These are phyloP conservation scores for Cryptococcus sp. DNA, from an alignment of 1,284 basidiomycete genomes.

Conservation along the genomic window DNA sequence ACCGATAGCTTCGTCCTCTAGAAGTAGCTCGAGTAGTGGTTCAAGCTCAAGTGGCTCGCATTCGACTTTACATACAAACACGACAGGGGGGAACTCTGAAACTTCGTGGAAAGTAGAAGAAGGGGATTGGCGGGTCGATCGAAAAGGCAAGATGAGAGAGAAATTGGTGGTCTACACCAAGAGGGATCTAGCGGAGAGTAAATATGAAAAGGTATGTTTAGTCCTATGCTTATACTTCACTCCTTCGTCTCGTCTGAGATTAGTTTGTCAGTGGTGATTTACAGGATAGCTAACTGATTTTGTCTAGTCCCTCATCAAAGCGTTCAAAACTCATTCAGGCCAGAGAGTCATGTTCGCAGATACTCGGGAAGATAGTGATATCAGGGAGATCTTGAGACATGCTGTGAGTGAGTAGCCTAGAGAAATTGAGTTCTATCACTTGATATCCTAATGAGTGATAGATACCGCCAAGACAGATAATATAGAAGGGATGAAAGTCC, in stretches of 20 bases:
- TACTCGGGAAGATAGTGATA: constrained; percentile 49
- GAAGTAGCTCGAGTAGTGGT: too few species aligned
- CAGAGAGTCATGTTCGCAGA: constrained; percentile 54
- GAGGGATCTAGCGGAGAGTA: constrained; percentile 78
- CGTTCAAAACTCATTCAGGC: constrained; percentile 47
- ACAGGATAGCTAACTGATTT: background rate
- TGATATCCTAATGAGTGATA: constrained; percentile 50
- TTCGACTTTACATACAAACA: too few species aligned
- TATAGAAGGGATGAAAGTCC: constrained; percentile 71
- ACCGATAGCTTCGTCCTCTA: too few species aligned
- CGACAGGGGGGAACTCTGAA: too few species aligned
- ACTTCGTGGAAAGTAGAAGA: too few species aligned
- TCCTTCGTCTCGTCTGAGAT: too few species aligned
- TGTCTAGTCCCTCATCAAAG: constrained; percentile 46
- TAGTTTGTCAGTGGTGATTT: background rate
- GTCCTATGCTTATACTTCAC: background rate
- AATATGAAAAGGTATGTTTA: constrained; percentile 70
- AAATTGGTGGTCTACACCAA: constrained; percentile 91
- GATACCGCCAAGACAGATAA: constrained; percentile 57
- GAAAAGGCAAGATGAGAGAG: constrained; percentile 52
- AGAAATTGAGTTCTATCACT: background rate
- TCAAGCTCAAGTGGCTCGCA: too few species aligned
- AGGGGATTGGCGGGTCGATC: constrained; percentile 7
- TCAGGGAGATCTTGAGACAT: constrained; percentile 48
- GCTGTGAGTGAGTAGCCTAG: constrained; percentile 43